Base-by-base conservation (phyloP, 257 asterid genomes). In the Scutellaria galericulata region DNA sequence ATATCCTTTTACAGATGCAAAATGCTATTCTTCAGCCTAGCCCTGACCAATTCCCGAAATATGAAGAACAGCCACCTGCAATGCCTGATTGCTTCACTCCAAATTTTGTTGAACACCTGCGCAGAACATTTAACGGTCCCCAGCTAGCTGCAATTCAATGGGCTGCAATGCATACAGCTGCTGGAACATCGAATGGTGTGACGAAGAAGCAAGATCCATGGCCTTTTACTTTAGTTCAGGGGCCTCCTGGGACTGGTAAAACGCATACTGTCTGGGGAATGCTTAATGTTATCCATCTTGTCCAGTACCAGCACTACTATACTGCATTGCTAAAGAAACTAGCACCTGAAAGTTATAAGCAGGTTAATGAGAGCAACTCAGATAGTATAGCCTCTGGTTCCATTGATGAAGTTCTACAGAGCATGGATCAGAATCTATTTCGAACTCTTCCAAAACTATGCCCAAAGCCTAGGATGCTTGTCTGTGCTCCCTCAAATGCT, bases 231-330 rank as follows among this genome's bases (percentile, higher is more conserved):
- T 77, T 95, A 74, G 99, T 95, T 66, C 99, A 95, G 81, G 99
- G 99, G 47, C 99, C 99, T 37, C 99, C 99, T 47, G 99, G 99
- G 46, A 95, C 99, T 54, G 99, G 99, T 53, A 95, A 95, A 83
- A 95, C 99, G 8, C 98, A 95, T 70, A 95, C 99, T 4, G 99
- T 95, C 50, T 95, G 98, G 98, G 99, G 99, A 77, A 95, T 95
- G 99, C 91, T 95, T 66, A 95, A 90, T 68, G 99, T 95, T 13
- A 95, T 95, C 82, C 99, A 95, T 87, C 96, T 95, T 63, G 98
- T 95, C 79, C 99, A 95, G 89, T 95, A 95, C 77, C 99, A 95
- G 86, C 99, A 95, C 83, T 95, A 95, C 74, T 95, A 95, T 77
- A 83, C 98, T 72, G 97, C 99, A 48, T 81, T 95, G 80, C 89